Evolutionary conservation across 306 rosid species (phyloP).

Genomic region (Glycine latifolia): DNA sequence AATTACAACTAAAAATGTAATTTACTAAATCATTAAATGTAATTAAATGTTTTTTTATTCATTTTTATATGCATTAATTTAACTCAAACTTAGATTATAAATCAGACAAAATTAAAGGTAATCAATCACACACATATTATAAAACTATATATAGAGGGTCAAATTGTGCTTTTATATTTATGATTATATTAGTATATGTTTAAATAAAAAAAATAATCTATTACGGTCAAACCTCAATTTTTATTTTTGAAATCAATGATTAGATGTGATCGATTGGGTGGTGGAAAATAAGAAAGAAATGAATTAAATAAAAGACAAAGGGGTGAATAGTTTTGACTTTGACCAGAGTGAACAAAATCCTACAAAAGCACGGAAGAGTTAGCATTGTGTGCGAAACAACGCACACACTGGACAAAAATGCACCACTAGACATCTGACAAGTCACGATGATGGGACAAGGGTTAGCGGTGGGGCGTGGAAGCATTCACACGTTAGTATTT

Average conservation of each 20-base stretch:
- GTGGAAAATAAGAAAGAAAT: not conserved
- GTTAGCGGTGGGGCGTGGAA: conserved; percentile 1
- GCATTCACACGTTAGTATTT: conserved; percentile 4
- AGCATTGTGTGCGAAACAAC: not conserved
- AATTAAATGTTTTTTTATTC: too few species aligned
- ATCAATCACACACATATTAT: too few species aligned
- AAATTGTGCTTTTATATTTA: too few species aligned
- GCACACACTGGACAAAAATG: not conserved
- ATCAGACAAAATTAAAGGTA: too few species aligned
- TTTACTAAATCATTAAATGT: too few species aligned
- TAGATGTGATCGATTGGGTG: not conserved
- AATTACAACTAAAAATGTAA: too few species aligned
- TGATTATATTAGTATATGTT: not conserved
- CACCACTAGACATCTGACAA: conserved; percentile 3
- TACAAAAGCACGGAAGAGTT: not conserved
- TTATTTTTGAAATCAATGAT: too few species aligned
- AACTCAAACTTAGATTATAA: too few species aligned
- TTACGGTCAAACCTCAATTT: not conserved
- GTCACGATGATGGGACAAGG: not conserved
- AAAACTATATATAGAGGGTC: too few species aligned
- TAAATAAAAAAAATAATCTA: not conserved
- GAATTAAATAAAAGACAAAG: not conserved
- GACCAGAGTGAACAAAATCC: not conserved
- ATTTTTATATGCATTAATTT: too few species aligned
- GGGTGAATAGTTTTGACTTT: conserved; percentile 20